Conservation (phyloP, 805 yeast species). For the Nakazawaea laoshanensis region DNA sequence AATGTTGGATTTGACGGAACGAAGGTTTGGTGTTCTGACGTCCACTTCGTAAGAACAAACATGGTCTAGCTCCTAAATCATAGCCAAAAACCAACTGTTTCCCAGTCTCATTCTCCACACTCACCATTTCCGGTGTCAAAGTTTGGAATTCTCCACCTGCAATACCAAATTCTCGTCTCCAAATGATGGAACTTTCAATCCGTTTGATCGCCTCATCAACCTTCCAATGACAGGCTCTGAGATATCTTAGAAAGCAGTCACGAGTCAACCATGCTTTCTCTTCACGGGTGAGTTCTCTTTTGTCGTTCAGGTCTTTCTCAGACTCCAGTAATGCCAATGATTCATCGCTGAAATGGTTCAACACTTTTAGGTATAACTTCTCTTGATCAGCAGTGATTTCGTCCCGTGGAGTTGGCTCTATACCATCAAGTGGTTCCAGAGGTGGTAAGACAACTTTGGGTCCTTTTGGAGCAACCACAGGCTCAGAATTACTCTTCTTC, state of each 20-base stretch:
- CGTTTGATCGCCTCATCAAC: constrained; percentile 63
- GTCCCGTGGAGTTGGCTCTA: constrained; percentile 7
- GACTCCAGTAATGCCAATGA: constrained; percentile 39
- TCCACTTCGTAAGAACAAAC: constrained; percentile 87
- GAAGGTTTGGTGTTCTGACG: constrained; percentile 91
- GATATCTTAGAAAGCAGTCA: constrained; percentile 84
- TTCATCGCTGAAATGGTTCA: constrained; percentile 50
- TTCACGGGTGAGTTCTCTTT: constrained; percentile 27
- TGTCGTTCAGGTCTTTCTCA: constrained; percentile 33
- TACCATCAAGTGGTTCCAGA: constrained; percentile 4
- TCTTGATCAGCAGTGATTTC: constrained; percentile 46
- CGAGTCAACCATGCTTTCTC: constrained; percentile 92
- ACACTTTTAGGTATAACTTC: constrained; percentile 52
- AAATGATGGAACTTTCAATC: constrained; percentile 67
- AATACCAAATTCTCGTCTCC: constrained; percentile 81
- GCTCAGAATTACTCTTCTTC: constrained; percentile 6
- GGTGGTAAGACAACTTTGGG: constrained; percentile 9
- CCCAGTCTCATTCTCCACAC: constrained; percentile 80
- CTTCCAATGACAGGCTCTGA: constrained; percentile 92
- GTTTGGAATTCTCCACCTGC: constrained; percentile 38
- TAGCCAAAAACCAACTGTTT: constrained; percentile 87
- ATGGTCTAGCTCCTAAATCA: constrained; percentile 86
- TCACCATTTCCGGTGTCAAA: constrained; percentile 46
- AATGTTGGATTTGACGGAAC: constrained; percentile 88
- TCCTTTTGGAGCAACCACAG: constrained; percentile 5